Percentiles rank a stretch among this genome's conserved stretches.
phyloP scores from a whole-genome alignment of 1,139 yeast genomes.

The Protomyces pachydermus region DNA sequence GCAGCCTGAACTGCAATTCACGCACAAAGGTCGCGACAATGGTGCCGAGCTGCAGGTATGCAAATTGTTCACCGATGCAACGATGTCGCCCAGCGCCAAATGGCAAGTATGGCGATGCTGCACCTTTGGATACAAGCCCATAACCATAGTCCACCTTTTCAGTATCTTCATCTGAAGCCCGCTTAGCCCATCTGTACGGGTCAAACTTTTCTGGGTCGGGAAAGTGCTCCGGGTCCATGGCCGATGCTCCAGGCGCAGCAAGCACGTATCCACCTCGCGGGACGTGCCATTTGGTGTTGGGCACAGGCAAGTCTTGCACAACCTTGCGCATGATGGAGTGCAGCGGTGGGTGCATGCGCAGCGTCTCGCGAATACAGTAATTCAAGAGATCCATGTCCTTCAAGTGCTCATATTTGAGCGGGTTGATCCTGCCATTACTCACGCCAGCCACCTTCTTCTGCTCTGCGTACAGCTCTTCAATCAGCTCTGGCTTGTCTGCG shows the following conservation, averaged over 20 bases:
- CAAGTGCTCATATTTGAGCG: constrained; percentile 69
- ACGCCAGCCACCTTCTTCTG: constrained; percentile 59
- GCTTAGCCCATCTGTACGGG: constrained; percentile 79
- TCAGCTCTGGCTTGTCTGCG: constrained; percentile 78
- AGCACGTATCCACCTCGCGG: constrained; percentile 86
- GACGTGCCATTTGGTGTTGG: constrained; percentile 71
- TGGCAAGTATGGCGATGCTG: constrained; percentile 89
- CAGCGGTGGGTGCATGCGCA: constrained; percentile 92
- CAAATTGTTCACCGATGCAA: constrained; percentile 98
- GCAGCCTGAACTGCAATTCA: constrained; percentile 67
- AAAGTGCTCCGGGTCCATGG: constrained; percentile 70
- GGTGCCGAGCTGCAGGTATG: constrained; percentile 87
- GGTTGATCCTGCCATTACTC: constrained; percentile 35
- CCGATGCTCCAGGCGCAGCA: constrained; percentile 91
- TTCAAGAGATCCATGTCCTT: constrained; percentile 76
- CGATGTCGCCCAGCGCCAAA: constrained; percentile 99
- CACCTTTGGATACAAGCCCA: constrained; percentile 94
- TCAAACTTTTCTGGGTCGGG: constrained; percentile 64
- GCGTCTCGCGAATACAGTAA: constrained; percentile 82
- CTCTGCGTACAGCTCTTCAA: constrained; percentile 73
- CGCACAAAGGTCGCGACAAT: constrained; percentile 70
- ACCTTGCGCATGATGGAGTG: constrained; percentile 95
- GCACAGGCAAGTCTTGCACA: constrained; percentile 68
- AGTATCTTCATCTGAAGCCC: constrained; percentile 37
- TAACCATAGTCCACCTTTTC: constrained; percentile 77